Evolutionary conservation across 352 stramenopile species (phyloP).

Genomic region (Globisporangium paroecandrum): DNA sequence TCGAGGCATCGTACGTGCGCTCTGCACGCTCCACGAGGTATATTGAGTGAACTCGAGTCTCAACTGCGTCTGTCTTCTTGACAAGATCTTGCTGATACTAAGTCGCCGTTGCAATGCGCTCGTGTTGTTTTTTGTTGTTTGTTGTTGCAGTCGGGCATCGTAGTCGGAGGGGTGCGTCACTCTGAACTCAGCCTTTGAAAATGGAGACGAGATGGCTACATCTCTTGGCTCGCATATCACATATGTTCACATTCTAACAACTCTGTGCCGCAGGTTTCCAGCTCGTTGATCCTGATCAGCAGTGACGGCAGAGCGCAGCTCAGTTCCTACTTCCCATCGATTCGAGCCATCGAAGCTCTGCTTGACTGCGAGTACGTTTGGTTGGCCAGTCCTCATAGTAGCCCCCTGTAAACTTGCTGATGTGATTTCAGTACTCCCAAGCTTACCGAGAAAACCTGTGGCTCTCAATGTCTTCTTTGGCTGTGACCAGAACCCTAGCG

Average conservation of each 20-base stretch:
- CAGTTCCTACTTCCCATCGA: neutral
- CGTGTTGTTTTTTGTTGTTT: neutral
- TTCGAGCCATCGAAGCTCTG: neutral
- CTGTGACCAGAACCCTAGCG: slow-evolving; percentile 23
- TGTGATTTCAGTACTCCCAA: neutral
- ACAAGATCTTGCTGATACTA: neutral
- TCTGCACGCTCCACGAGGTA: slow-evolving; percentile 38
- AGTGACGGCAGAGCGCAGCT: slow-evolving; percentile 10
- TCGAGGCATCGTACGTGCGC: slow-evolving; percentile 23
- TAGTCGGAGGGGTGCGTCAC: slow-evolving; percentile 24
- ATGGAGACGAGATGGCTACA: neutral
- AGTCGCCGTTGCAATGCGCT: neutral
- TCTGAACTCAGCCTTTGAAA: neutral
- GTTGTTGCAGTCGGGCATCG: slow-evolving; percentile 11
- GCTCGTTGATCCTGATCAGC: slow-evolving; percentile 12
- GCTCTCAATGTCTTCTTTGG: neutral
- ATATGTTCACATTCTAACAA: no score
- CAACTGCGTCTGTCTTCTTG: neutral
- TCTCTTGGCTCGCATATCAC: neutral
- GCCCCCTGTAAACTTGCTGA: neutral
- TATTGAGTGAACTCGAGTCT: neutral
- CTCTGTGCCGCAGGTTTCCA: slow-evolving; percentile 7
- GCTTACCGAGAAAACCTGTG: neutral
- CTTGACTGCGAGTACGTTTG: slow-evolving; percentile 8
- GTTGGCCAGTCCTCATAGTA: neutral